A percentile compares a stretch with the other conserved stretches of the same genome.
Conservation (phyloP, 768 basidiomycete genomes). For the Candolleomyces eurysporus region DNA sequence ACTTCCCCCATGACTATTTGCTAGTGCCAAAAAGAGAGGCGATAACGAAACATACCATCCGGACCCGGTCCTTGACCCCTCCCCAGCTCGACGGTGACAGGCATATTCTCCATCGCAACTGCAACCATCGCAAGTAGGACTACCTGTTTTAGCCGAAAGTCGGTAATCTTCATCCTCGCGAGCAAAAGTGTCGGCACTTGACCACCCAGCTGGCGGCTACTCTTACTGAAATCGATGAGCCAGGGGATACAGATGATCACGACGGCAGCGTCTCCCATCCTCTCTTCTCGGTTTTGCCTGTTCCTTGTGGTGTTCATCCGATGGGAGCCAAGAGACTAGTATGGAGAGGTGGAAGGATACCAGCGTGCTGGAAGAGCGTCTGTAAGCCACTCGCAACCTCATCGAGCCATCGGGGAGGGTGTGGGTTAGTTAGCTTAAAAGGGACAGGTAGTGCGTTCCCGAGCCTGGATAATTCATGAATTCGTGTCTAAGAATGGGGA, state of each 20-base stretch:
- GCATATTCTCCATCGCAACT: no score
- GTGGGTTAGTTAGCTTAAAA: conserved; percentile 52
- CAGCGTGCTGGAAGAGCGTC: conserved; percentile 61
- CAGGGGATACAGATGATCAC: conserved; percentile 22
- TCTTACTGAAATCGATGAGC: no score
- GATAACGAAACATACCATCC: no score
- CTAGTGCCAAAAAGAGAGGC: no score
- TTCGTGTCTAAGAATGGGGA: neutral
- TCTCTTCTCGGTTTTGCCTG: conserved; percentile 48
- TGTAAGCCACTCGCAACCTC: conserved; percentile 52
- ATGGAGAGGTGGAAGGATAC: conserved; percentile 47
- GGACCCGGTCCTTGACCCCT: no score
- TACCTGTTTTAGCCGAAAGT: no score
- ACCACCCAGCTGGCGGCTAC: no score
- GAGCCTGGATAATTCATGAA: conserved; percentile 46
- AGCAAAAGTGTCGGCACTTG: conserved; percentile 35
- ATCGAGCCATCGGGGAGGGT: conserved; percentile 37
- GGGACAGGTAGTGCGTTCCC: conserved; percentile 56
- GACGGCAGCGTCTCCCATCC: conserved; percentile 67
- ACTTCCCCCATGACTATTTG: no score
- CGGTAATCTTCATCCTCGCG: neutral
- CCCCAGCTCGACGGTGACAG: no score
- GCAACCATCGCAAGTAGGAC: no score
- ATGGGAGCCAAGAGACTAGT: conserved; percentile 64
- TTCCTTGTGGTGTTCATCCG: conserved; percentile 44